Conservation (phyloP, 306 rosid genomes). For the Vigna nakashimae region DNA sequence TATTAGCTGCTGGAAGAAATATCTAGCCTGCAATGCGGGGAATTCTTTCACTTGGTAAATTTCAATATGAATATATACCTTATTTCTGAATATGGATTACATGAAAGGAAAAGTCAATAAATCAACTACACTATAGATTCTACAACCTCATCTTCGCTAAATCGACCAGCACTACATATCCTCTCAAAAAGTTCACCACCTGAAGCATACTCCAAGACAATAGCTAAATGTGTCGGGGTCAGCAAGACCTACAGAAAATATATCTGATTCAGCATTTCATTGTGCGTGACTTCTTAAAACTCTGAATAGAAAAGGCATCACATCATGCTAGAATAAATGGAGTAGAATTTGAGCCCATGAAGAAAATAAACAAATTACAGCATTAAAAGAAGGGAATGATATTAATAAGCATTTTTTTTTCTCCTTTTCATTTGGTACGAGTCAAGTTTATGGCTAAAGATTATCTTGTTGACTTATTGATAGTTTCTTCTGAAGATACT, state of each 20-base stretch:
- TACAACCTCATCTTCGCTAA: slow-evolving; percentile 95
- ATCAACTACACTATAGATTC: slow-evolving; percentile 21
- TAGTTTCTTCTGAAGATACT: background rate
- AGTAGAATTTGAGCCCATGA: slow-evolving; percentile 4
- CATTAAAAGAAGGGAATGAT: slow-evolving; percentile 20
- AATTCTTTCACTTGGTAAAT: slow-evolving; percentile 27
- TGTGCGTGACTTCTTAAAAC: slow-evolving; percentile 21
- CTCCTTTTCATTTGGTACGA: background rate
- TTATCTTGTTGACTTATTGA: slow-evolving; percentile 4
- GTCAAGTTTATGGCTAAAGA: slow-evolving; percentile 16
- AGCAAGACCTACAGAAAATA: slow-evolving; percentile 70
- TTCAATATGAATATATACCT: slow-evolving; percentile 2
- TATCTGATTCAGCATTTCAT: slow-evolving; percentile 28
- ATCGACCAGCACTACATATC: slow-evolving; percentile 96
- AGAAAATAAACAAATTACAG: slow-evolving; percentile 9
- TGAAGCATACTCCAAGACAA: slow-evolving; percentile 97
- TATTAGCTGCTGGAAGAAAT: slow-evolving; percentile 97
- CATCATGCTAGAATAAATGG: slow-evolving; percentile 14
- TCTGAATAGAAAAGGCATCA: slow-evolving; percentile 8
- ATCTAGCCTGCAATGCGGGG: slow-evolving; percentile 75
- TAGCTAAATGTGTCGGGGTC: slow-evolving; percentile 93
- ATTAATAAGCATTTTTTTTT: background rate
- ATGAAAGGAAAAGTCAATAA: background rate
- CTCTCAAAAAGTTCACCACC: slow-evolving; percentile 97
- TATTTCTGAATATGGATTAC: background rate